Conservation (phyloP, 768 basidiomycete genomes). For the Pleurotus ostreatus region DNA sequence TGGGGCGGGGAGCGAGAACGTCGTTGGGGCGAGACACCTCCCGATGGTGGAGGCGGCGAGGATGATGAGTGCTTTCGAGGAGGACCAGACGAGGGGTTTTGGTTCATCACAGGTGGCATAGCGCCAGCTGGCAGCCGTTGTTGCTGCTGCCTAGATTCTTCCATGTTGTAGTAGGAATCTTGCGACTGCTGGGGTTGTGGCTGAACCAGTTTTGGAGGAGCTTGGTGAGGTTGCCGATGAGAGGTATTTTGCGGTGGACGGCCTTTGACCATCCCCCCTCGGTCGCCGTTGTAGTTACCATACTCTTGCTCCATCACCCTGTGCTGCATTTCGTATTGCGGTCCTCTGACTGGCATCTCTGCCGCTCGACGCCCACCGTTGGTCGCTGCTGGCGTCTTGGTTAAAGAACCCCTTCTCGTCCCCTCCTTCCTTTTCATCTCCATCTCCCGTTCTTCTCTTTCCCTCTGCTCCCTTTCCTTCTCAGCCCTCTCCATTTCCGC, state of each 20-base stretch:
- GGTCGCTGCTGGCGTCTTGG: constrained; percentile 52
- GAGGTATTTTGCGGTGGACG: constrained; percentile 16
- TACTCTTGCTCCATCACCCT: constrained; percentile 91
- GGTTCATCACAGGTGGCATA: constrained; percentile 47
- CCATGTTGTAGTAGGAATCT: constrained; percentile 36
- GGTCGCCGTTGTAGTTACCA: constrained; percentile 30
- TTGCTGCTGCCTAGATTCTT: constrained; percentile 27
- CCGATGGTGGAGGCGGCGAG: constrained; percentile 25
- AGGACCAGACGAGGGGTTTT: constrained; percentile 6
- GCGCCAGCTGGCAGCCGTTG: constrained; percentile 53
- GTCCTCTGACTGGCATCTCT: constrained; percentile 84
- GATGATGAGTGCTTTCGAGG: constrained; percentile 25
- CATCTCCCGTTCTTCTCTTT: constrained; percentile 43
- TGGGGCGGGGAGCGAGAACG: constrained; percentile 3
- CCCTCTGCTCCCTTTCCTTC: constrained; percentile 32
- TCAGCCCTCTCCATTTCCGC: constrained; percentile 32
- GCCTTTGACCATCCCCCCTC: constrained; percentile 19
- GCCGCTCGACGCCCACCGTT: constrained; percentile 57
- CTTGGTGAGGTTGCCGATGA: constrained; percentile 20
- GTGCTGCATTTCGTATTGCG: constrained; percentile 94
- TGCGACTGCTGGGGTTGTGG: constrained; percentile 24
- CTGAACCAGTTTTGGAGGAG: constrained; percentile 22
- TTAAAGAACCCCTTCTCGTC: constrained; percentile 56
- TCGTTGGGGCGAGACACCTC: neutral
- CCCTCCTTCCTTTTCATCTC: constrained; percentile 55